A percentile compares a stretch with the other conserved stretches of the same genome.
phyloP scores from a whole-genome alignment of 2,329 filamentous ascomycete species.

The Cadophora malorum region DNA sequence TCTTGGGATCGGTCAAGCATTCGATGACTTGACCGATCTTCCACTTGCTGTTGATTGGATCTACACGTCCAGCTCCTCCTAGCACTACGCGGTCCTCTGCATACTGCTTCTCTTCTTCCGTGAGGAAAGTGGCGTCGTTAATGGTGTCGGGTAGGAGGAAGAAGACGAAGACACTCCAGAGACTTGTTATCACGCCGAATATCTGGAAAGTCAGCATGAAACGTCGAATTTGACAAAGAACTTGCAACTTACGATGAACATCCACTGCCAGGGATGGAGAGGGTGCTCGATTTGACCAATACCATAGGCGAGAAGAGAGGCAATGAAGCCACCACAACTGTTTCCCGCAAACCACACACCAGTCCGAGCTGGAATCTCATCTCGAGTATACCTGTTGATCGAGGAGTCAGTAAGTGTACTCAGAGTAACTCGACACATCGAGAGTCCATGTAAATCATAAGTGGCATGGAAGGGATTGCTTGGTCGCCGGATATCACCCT shows the following conservation, averaged over 20 bases:
- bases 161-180: slow-evolving; percentile 57
- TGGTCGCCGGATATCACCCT: too few species aligned
- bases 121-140: slow-evolving; percentile 63
- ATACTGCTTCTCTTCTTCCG: slow-evolving; percentile 53
- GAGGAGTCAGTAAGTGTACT: too few species aligned
- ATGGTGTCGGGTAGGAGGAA: slow-evolving; percentile 59
- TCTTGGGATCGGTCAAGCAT: slow-evolving; percentile 61
- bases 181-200: slow-evolving; percentile 52
- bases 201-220: slow-evolving; percentile 43
- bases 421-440: too few species aligned
- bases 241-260: slow-evolving; percentile 57
- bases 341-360: slow-evolving; percentile 67
- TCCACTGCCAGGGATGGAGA: slow-evolving; percentile 60
- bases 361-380: slow-evolving; percentile 63
- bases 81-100: slow-evolving; percentile 55
- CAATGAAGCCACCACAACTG: slow-evolving; percentile 56
- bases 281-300: slow-evolving; percentile 58
- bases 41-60: slow-evolving; percentile 56
- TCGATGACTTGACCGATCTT: slow-evolving; percentile 55
- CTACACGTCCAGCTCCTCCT: slow-evolving; percentile 58
- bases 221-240: too few species aligned
- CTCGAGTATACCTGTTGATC: slow-evolving; percentile 52
- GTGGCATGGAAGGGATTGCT: too few species aligned
- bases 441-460: too few species aligned
- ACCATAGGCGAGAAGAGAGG: slow-evolving; percentile 60